Base-by-base conservation (phyloP, 192 early-diverging fungal genomes). In the Linnemannia schmuckeri region DNA sequence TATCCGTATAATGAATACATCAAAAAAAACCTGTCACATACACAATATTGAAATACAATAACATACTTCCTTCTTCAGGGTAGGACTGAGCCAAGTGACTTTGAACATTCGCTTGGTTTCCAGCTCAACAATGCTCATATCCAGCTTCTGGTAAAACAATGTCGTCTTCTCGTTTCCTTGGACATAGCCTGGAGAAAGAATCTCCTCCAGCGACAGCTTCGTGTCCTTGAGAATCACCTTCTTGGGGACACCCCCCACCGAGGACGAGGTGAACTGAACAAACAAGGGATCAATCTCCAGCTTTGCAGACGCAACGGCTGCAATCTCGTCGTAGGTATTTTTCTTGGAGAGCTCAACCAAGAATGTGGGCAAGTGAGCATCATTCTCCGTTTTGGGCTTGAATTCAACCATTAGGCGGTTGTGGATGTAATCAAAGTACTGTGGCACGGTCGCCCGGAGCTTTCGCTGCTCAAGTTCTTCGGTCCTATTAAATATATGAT, bases 141-240 rank as follows among this genome's bases (percentile, higher is more conserved):
- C 95, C 68, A 98, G 75, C 63, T 96, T 90, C 84, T 99, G 97
- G 87, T 98, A 99, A 75, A 90, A 92, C 13, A 99, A 76, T 17
- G 90, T 78, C 49, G 88, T 88, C 49, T 70, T 72, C 13, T 13
- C 33, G 54, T 78, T 54, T 3, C 79, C 72, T 22, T 86, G 61
- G 33, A 81, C 74, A n/a, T 76, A 72, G 37, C 80, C 81, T 33
- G 88, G 38, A 27, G 81, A 70, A 37, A 90, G 70, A 87, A 93
- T 91, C 13, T 91, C 90, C 49, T 86, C 35, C 15, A 90, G 37
- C 7, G 76, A 76, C 54, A 88, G 74, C 40, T 70, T 88, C 33
- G 90, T 85, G 8, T 69, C 70, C 27, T 85, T 76, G 54, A 75
- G 82, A 24, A 90, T 78, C 6, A 81, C 37, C 18, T 41, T 88